Conservation (phyloP, 805 yeast genomes). For the Schwanniomyces vanrijiae region DNA sequence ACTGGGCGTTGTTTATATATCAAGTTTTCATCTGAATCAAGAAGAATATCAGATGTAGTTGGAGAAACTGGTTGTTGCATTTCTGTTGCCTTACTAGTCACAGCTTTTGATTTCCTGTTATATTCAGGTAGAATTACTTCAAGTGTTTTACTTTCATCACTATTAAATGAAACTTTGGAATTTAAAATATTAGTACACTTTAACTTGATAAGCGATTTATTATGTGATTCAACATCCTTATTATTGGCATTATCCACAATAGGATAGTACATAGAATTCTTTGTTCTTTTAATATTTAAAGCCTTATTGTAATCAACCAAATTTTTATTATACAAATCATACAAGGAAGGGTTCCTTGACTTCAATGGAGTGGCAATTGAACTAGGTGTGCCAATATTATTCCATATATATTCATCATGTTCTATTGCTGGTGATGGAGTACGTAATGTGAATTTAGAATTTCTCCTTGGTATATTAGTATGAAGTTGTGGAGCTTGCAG, state of each 20-base stretch:
- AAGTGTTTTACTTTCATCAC: constrained; percentile 3
- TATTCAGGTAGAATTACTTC: constrained; percentile 2
- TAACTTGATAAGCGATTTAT: constrained; percentile 14
- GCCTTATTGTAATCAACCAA: constrained; percentile 7
- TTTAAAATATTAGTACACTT: constrained; percentile 28
- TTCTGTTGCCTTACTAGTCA: constrained; percentile 1
- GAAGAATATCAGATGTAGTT: background rate
- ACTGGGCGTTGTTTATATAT: constrained; percentile 20
- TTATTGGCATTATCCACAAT: constrained; percentile 11
- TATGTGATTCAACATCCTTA: constrained; percentile 19
- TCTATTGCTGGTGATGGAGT: constrained; percentile 39
- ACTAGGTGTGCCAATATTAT: background rate
- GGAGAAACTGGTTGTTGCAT: background rate
- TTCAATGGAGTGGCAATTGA: constrained; percentile 12
- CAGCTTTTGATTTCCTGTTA: background rate
- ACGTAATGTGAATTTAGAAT: constrained; percentile 29
- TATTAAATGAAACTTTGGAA: background rate
- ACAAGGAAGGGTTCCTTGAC: constrained; percentile 38
- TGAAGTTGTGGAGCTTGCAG: constrained; percentile 12
- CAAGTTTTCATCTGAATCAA: constrained; percentile 1
- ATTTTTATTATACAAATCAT: constrained; percentile 20
- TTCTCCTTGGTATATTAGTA: constrained; percentile 20
- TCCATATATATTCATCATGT: constrained; percentile 29
- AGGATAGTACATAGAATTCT: constrained; percentile 24
- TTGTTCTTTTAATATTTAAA: constrained; percentile 17